Evolutionary conservation across 345 rosid species (phyloP).

Genomic region (Anastatica hierochuntica): DNA sequence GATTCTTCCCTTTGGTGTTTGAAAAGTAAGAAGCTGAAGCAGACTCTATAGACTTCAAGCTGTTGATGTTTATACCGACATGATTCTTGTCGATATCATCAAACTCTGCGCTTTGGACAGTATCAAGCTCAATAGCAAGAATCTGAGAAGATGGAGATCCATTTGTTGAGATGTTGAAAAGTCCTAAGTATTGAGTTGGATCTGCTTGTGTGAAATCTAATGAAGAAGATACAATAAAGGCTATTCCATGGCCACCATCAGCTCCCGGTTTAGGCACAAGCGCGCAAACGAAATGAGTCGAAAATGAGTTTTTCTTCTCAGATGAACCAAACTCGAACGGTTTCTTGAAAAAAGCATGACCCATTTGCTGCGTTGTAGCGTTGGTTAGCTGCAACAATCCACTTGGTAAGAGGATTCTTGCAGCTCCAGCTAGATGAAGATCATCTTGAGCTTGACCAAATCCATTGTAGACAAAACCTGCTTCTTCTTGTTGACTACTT

Average conservation of each 20-base stretch:
- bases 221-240: conserved; percentile 32
- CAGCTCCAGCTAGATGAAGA: conserved; percentile 29
- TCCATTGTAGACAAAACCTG: conserved; percentile 32
- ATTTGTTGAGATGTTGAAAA: conserved; percentile 31
- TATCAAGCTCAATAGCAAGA: conserved; percentile 50
- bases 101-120: conserved; percentile 34
- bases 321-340: conserved; percentile 36
- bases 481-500: conserved; percentile 12
- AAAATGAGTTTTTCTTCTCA: conserved; percentile 22
- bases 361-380: conserved; percentile 24
- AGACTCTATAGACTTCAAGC: conserved; percentile 26
- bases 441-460: conserved; percentile 27
- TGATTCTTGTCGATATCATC: conserved; percentile 40
- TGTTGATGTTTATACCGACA: conserved; percentile 49
- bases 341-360: conserved; percentile 35
- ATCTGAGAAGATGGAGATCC: conserved; percentile 31
- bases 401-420: conserved; percentile 20
- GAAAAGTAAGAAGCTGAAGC: conserved; percentile 34
- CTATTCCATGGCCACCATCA: conserved; percentile 41
- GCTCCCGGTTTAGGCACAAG: conserved; percentile 22
- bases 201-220: conserved; percentile 11
- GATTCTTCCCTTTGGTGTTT: conserved; percentile 13
- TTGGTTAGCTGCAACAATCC: conserved; percentile 52
- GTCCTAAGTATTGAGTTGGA: conserved; percentile 31
- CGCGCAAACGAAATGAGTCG: conserved; percentile 33